phyloP scores from a whole-genome alignment of 2,329 filamentous ascomycete species.

The Nemania serpens region DNA sequence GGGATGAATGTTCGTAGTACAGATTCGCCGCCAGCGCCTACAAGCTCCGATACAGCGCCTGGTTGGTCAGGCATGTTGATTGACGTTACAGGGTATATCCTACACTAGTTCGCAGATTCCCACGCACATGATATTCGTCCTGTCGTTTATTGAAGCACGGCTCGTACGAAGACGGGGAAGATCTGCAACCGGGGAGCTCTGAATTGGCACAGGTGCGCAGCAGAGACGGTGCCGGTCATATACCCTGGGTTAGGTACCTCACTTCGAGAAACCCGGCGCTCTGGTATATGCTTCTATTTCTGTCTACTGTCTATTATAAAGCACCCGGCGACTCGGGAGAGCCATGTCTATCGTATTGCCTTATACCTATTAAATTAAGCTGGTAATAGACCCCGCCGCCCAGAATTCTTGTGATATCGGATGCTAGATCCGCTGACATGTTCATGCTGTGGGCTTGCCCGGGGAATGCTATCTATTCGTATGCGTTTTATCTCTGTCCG shows the following conservation, averaged over 20 bases:
- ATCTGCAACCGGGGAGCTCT: background rate
- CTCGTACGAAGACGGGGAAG: background rate
- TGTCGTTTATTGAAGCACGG: background rate
- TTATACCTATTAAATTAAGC: no score
- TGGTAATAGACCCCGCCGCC: background rate
- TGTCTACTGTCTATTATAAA: no score
- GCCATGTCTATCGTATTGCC: no score
- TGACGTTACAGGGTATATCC: conserved; percentile 3
- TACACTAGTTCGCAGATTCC: background rate
- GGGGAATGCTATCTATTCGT: conserved; percentile 10
- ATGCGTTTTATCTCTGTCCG: background rate
- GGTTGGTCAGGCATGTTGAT: conserved; percentile 1
- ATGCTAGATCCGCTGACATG: background rate
- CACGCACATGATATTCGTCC: background rate
- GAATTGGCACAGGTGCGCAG: background rate
- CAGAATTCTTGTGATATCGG: background rate
- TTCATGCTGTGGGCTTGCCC: conserved; percentile 8
- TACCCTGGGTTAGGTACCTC: no score
- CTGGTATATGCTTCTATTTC: background rate
- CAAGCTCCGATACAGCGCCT: background rate
- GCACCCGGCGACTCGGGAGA: no score
- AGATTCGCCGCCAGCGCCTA: background rate
- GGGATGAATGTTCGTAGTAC: conserved; percentile 7
- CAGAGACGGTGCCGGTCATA: no score
- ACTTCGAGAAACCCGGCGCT: background rate